Evolutionary conservation across 2,329 filamentous ascomycete genomes (phyloP), one percentile per base, ranked within the genome.

Genomic region (Thielaviopsis ethacetica): DNA sequence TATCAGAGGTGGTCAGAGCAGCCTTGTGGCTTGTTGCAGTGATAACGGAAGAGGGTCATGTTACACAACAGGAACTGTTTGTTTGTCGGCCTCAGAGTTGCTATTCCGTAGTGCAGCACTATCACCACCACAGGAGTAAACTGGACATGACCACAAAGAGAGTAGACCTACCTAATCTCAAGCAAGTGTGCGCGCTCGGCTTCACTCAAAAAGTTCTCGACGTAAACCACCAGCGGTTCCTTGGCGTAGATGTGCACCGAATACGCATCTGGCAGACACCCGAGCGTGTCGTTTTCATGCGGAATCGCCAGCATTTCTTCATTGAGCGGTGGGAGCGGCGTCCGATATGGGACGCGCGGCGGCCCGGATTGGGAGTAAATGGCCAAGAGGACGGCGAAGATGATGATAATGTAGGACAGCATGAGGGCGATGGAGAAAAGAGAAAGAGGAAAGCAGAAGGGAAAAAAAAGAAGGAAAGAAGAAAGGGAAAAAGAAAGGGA

Each of bases 251-350:
- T 69, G 59, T 76, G 74, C 50, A 76, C 71, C 1, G 69, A 67
- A 65, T 79, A 78, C 1, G 69, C 63, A 60, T 77, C 71, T 1
- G 68, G 64, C 0, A 66, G 65, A 58, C 75, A 79, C 9, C 64
- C 65, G 56, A 65, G 64, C 26, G 70, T 71, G 55, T 69, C 69
- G 63, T 72, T 71, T 49, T 66, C 63, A 6, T 59, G 60, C 56
- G 79, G 76, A 53, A 79, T 67, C 21, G 77, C 77, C 56, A 80
- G 67, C 41, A 79, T 69, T 54, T 75, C 75, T 65, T 77, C 72
- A 63, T 78, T 77, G 58, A 80, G 70, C 50, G 67, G 66, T 2
- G 77, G 77, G 41, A 73, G 70, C 27, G 74, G 70, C 24, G 70
- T 71, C 38, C 68, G 70, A n/a, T 66, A 26, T 15, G 17, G 13